phyloP scores from a whole-genome alignment of 2,329 filamentous ascomycete genomes.

The Colletotrichum costaricense region DNA sequence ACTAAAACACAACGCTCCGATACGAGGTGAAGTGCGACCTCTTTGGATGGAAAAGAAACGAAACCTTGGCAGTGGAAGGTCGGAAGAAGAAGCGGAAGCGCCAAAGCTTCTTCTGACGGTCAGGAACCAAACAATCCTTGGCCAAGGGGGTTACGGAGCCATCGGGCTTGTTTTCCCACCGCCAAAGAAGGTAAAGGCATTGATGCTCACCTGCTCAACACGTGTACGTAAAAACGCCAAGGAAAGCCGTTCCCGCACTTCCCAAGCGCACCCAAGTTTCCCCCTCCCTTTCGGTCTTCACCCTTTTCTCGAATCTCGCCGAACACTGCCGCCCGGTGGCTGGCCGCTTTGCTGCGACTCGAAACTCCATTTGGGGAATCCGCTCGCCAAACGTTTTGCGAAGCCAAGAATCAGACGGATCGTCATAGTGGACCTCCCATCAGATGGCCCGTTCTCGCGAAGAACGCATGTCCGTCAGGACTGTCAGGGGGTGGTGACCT shows the following conservation, averaged over 20 bases:
- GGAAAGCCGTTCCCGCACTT: neutral
- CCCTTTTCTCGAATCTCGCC: neutral
- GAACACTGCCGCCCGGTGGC: neutral
- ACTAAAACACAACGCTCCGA: neutral
- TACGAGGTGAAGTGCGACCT: neutral
- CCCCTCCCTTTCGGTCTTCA: neutral
- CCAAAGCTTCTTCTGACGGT: neutral
- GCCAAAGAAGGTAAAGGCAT: neutral
- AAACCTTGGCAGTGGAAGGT: neutral
- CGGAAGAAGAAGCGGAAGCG: conserved; percentile 14
- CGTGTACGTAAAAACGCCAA: conserved; percentile 28
- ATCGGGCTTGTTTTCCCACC: conserved; percentile 7
- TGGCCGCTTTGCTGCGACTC: neutral
- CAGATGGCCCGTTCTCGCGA: conserved; percentile 1
- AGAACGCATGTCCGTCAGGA: neutral
- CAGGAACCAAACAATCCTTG: conserved; percentile 7
- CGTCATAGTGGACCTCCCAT: conserved; percentile 22
- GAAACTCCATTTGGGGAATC: conserved; percentile 2
- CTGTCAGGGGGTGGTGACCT: neutral
- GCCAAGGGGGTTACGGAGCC: neutral
- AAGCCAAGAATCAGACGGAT: conserved; percentile 19
- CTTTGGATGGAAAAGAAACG: neutral
- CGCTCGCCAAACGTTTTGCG: conserved; percentile 15
- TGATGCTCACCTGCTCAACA: conserved; percentile 8
- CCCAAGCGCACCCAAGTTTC: neutral